Base-by-base conservation (phyloP, 768 basidiomycete genomes). In the Lactarius sp. region DNA sequence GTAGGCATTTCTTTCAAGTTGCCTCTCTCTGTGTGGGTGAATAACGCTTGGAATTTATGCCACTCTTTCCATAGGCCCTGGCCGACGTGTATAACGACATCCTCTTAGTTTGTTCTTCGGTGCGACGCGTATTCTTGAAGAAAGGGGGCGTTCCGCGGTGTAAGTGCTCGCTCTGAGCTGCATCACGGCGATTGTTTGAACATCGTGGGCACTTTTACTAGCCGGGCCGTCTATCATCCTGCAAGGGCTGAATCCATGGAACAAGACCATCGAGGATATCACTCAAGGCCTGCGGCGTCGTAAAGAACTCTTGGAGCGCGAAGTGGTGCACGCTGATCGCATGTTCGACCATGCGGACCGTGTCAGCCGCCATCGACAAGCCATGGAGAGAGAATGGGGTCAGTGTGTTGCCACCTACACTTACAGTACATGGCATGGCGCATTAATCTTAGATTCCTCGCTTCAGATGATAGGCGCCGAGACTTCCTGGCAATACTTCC, bases 1-100 rank as follows among this genome's bases (percentile, higher is more conserved):
- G 60, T 61, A 39, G 8, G 51, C 39, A 5, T 14, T 41, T 5
- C 18, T 14, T 46, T n/a, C 31, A 8, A 2, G 16, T 31, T 31
- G 27, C 27, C 27, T 27, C 27, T 3, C 34, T 36, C 46, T 16
- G 3, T 36, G 10, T 3, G n/a, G 51, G 5, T 4, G 4, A 33
- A 27, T 20, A 18, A 52, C 1, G 18, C 27, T 10, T 44, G 14
- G 16, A 31, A 46, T 27, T 42, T 18, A 12, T 20, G 22, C 14
- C 16, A 16, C 33, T 4, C 20, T 39, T 27, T 56, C 27, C 27
- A 34, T 20, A 61, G 60, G 52, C 51, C 10, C 34, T 61, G 34
- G 60, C 60, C 9, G 60, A 47, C 34, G 60, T 61, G 31, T 61
- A 61, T 52, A 6, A 14, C 14, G 60, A 61, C 33, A 47, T 61